These are phyloP conservation scores for Tetrahymena elliotti DNA, from an alignment of 73 alveolate species.

Conservation along the genomic window DNA sequence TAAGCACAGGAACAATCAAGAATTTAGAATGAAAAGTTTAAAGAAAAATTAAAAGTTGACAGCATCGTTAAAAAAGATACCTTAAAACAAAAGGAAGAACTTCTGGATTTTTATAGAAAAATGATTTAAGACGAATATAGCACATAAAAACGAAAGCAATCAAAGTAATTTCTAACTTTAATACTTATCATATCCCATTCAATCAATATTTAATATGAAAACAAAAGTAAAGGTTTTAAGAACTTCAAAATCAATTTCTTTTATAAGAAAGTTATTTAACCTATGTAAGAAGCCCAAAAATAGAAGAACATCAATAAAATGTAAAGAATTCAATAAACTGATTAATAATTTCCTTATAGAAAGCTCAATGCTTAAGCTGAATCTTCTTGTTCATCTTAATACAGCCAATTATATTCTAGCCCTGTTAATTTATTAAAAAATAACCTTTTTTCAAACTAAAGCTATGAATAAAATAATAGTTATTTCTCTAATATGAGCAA, in stretches of 20 bases:
- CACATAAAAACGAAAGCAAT: not conserved
- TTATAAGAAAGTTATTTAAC: not conserved
- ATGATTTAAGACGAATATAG: not conserved
- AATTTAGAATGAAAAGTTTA: not conserved
- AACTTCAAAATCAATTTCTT: not conserved
- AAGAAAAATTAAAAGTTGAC: not conserved
- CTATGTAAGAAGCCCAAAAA: not conserved
- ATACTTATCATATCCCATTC: too few species aligned
- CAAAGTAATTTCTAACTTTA: not conserved
- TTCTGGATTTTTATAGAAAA: not conserved
- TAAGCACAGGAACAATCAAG: not conserved
- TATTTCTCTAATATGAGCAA: not conserved
- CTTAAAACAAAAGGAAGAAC: not conserved
- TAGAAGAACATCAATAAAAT: not conserved
- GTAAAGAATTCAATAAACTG: not conserved
- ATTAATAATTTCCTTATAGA: too few species aligned
- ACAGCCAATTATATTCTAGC: not conserved
- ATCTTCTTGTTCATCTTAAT: not conserved
- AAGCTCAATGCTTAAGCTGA: not conserved
- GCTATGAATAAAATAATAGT: not conserved
- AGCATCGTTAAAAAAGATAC: not conserved
- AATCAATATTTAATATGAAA: too few species aligned
- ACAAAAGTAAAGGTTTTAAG: not conserved
- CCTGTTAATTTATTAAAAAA: not conserved
- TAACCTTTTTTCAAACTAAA: too few species aligned